A percentile compares a stretch with the other conserved stretches of the same genome.
phyloP scores from a whole-genome alignment of 2,329 filamentous ascomycete genomes.

The Penicillium palitans region DNA sequence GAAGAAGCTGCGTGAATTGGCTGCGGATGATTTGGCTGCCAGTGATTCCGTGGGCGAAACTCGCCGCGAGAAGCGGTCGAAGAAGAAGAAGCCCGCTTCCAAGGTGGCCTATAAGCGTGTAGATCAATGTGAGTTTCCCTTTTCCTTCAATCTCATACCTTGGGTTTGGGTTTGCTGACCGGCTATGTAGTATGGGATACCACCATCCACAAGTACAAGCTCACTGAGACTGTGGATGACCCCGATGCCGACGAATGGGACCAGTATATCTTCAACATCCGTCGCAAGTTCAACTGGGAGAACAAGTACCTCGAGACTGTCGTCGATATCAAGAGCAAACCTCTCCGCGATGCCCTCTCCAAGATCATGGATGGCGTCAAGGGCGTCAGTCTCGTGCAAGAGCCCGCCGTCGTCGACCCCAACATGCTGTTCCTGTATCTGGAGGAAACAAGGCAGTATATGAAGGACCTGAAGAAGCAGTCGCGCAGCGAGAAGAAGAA shows the following conservation, averaged over 20 bases:
- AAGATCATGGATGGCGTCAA: constrained; percentile 75
- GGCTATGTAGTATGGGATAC: constrained; percentile 49
- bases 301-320: constrained; percentile 73
- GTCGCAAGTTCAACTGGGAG: constrained; percentile 79
- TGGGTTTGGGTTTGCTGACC: neutral
- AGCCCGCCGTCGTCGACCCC: constrained; percentile 70
- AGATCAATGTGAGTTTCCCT: constrained; percentile 53
- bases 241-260: constrained; percentile 68
- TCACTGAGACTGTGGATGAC: constrained; percentile 66
- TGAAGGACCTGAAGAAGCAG: constrained; percentile 65
- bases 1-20: constrained; percentile 30
- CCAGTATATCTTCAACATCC: constrained; percentile 78
- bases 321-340: constrained; percentile 83
- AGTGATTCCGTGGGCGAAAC: constrained; percentile 24
- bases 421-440: constrained; percentile 75
- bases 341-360: constrained; percentile 68
- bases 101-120: constrained; percentile 69
- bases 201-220: constrained; percentile 64
- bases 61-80: constrained; percentile 29
- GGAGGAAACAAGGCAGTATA: constrained; percentile 67
- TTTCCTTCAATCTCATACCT: neutral
- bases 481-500: constrained; percentile 58
- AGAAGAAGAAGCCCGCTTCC: constrained; percentile 51
- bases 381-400: constrained; percentile 76
- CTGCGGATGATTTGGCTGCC: constrained; percentile 33